Evolutionary conservation across 305 asterid species (phyloP).

Genomic region (Rubia occidens): DNA sequence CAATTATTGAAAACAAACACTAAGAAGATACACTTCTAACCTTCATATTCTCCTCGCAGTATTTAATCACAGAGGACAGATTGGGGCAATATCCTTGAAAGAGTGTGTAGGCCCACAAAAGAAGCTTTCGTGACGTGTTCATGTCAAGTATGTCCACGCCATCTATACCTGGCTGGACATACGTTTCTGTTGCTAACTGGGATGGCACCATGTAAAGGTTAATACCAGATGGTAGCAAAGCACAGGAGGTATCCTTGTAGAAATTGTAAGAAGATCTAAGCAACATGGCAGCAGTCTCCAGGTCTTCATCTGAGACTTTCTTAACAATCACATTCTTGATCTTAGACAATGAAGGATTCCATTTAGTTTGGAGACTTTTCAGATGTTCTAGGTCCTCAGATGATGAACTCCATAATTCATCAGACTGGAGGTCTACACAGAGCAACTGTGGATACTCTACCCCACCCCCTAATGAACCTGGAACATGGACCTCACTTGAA

Average conservation of each 20-base stretch:
- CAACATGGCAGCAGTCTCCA: slow-evolving; percentile 75
- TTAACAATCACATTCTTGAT: slow-evolving; percentile 81
- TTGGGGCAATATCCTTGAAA: slow-evolving; percentile 66
- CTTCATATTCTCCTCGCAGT: slow-evolving; percentile 82
- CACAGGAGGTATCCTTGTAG: slow-evolving; percentile 92
- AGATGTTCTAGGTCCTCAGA: slow-evolving; percentile 74
- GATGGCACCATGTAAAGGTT: slow-evolving; percentile 83
- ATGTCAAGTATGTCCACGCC: slow-evolving; percentile 86
- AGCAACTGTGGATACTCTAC: slow-evolving; percentile 59
- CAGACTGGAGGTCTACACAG: slow-evolving; percentile 81
- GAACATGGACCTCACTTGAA: slow-evolving; percentile 48
- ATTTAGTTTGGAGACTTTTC: slow-evolving; percentile 62
- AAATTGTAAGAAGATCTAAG: slow-evolving; percentile 83
- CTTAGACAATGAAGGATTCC: slow-evolving; percentile 71
- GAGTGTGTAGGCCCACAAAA: slow-evolving; percentile 90
- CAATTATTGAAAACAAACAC: not conserved
- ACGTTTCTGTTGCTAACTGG: slow-evolving; percentile 85
- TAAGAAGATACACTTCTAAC: slow-evolving; percentile 25
- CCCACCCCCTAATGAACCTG: slow-evolving; percentile 40
- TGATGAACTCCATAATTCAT: slow-evolving; percentile 81
- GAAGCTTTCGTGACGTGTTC: slow-evolving; percentile 92
- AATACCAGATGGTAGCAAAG: slow-evolving; percentile 89
- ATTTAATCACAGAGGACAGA: slow-evolving; percentile 67
- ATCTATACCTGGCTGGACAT: slow-evolving; percentile 86
- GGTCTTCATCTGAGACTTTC: slow-evolving; percentile 79